Percentiles rank a stretch among this genome's conserved stretches.
Evolutionary conservation across 495 filamentous ascomycete genomes (phyloP).

Genomic region (Podospora pseudoanserina): DNA sequence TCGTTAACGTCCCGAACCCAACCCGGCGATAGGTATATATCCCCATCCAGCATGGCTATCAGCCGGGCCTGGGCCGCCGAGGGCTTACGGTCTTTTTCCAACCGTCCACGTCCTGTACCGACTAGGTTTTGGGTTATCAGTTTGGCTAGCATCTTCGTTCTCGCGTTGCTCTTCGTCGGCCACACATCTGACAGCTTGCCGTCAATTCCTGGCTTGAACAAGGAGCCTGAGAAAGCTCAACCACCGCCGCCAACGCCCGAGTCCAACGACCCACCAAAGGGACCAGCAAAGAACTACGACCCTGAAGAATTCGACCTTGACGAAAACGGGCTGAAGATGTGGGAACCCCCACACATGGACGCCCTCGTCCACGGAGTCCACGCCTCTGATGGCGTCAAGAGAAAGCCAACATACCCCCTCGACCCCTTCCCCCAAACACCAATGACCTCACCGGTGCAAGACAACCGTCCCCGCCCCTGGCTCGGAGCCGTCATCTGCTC

Average conservation of each 20-base stretch:
- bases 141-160: constrained; percentile 4
- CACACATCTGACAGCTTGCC: neutral
- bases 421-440: constrained; percentile 3
- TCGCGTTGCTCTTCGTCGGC: constrained; percentile 2
- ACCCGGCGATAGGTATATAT: neutral
- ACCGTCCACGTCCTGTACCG: neutral
- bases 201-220: neutral
- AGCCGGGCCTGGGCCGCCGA: neutral
- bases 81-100: neutral
- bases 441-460: neutral
- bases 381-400: constrained; percentile 4
- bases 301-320: neutral
- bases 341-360: constrained; percentile 10
- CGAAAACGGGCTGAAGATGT: neutral
- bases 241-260: neutral
- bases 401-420: constrained; percentile 10
- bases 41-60: neutral
- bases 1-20: neutral
- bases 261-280: neutral
- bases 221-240: neutral
- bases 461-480: constrained; percentile 8
- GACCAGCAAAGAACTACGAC: neutral
- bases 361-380: constrained; percentile 4
- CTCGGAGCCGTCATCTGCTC: constrained; percentile 14
- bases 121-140: constrained; percentile 6